Base-by-base conservation (phyloP, 2,329 filamentous ascomycete genomes). In the Rhynchosporium secalis region DNA sequence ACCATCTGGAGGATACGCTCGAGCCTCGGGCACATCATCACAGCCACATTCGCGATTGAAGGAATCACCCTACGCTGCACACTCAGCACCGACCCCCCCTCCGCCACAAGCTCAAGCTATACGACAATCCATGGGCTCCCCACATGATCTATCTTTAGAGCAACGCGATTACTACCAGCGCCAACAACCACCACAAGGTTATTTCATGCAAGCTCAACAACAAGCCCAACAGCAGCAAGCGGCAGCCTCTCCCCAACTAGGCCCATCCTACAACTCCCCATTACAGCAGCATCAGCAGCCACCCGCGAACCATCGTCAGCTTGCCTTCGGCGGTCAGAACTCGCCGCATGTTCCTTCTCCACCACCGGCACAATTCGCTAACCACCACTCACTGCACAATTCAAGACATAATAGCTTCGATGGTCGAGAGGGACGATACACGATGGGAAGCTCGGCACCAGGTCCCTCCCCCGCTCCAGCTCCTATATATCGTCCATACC, bases 161-260 rank as follows among this genome's bases (percentile, higher is more conserved):
- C 72, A 74, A 10, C 71, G 70, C n/a, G 73, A 74, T 40, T 73
- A 72, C 43, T 74, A 74, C 58, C 55, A 61, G 26, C 65, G 69
- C 1, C 70, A 71, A 49, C 20, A 20, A 20, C 20, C 20, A 20
- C 68, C 67, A 46, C 70, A 70, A 29, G 67, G 69, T 28, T 71
- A 70, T 33, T 51, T 70, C 2, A 69, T 71, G 54, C 61, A 65
- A 41, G 70, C 71, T 36, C 67, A 69, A 31, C 73, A 72, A 55
- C 59, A 68, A 13, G 20, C 20, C 20, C 66, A 68, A 28, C 72
- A 72, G 56, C 58, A 66, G 13, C 68, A 61, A 58, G 62, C 69
- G 38, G 59, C 66, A 46, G 63, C 63, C 28, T 72, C 71, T 7
- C 71, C 70, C 29, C 70, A 71, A 56, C 62, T 70, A 41, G 68